Conservation (phyloP, 331 rosid genomes). For the Dryas integrifolia region DNA sequence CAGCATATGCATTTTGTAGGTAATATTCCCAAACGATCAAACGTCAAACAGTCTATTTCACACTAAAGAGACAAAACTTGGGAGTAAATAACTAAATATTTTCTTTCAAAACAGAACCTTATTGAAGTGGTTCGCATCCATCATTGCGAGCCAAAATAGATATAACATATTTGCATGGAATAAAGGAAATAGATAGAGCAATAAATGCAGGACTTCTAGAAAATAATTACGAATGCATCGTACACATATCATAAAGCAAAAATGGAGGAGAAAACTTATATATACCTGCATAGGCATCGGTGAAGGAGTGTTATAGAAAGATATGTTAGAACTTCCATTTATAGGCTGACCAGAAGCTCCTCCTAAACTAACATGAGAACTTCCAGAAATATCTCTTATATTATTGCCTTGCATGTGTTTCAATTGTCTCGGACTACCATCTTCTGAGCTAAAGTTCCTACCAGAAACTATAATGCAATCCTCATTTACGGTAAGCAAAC, state of each 20-base stretch:
- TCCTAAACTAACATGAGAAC: constrained; percentile 57
- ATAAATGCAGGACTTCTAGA: not conserved
- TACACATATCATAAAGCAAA: not conserved
- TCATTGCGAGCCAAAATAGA: not conserved
- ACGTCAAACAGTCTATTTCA: not conserved
- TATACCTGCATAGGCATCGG: constrained; percentile 79
- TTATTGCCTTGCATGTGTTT: constrained; percentile 64
- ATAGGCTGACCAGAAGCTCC: constrained; percentile 61
- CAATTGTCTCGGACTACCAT: constrained; percentile 62
- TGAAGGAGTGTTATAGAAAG: constrained; percentile 89
- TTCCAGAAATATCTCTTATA: constrained; percentile 71
- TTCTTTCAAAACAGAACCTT: not conserved
- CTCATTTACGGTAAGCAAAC: constrained; percentile 47
- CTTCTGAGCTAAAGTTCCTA: constrained; percentile 56
- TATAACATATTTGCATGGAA: not conserved
- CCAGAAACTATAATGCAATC: constrained; percentile 54
- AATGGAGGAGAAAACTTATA: not conserved
- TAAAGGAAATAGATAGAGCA: not conserved
- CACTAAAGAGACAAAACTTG: not conserved
- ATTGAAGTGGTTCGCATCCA: not conserved
- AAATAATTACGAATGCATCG: not conserved
- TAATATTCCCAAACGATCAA: not conserved
- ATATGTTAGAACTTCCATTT: constrained; percentile 57
- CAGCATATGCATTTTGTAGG: not conserved
- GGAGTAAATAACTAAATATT: not conserved